A percentile compares a stretch with the other conserved stretches of the same genome.
phyloP scores from a whole-genome alignment of 2,329 filamentous ascomycete species.

The Beauveria bassiana region DNA sequence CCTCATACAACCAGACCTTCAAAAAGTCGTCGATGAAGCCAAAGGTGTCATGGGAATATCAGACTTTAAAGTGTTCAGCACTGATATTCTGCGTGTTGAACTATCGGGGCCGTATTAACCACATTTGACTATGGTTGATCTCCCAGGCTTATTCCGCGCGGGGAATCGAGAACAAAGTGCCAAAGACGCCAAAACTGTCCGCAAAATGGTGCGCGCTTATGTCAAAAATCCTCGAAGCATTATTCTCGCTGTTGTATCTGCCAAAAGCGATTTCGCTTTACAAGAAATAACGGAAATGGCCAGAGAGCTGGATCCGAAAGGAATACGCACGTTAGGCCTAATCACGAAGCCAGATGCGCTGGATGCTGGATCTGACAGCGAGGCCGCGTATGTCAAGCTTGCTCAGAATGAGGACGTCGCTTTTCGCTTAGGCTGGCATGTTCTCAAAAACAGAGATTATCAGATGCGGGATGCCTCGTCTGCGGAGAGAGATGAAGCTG shows the following conservation, averaged over 20 bases:
- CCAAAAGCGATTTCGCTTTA: conserved; percentile 46
- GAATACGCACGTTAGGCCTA: conserved; percentile 39
- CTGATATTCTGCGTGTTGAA: conserved; percentile 40
- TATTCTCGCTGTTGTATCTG: conserved; percentile 51
- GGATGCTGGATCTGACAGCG: conserved; percentile 24
- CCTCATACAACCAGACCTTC: conserved; percentile 20
- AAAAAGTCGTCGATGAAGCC: conserved; percentile 30
- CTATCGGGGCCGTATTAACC: conserved; percentile 38
- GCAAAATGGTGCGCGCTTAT: conserved; percentile 43
- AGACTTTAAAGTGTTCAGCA: conserved; percentile 31
- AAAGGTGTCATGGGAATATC: conserved; percentile 42
- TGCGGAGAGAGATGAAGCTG: conserved; percentile 13
- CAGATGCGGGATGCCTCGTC: conserved; percentile 10
- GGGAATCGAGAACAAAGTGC: conserved; percentile 39
- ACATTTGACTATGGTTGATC: conserved; percentile 50
- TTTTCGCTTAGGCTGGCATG: conserved; percentile 25
- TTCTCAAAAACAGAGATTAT: conserved; percentile 16
- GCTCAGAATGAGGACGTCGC: conserved; percentile 35
- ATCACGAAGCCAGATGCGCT: conserved; percentile 42
- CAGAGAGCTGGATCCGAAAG: conserved; percentile 19
- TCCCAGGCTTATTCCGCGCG: conserved; percentile 47
- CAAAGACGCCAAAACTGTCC: conserved; percentile 36
- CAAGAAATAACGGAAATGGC: conserved; percentile 48
- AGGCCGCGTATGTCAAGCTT: conserved; percentile 29
- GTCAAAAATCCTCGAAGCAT: conserved; percentile 50